Evolutionary conservation across 2,329 filamentous ascomycete genomes (phyloP), one percentile per base, ranked within the genome.

Genomic region (Cercospora zeina): DNA sequence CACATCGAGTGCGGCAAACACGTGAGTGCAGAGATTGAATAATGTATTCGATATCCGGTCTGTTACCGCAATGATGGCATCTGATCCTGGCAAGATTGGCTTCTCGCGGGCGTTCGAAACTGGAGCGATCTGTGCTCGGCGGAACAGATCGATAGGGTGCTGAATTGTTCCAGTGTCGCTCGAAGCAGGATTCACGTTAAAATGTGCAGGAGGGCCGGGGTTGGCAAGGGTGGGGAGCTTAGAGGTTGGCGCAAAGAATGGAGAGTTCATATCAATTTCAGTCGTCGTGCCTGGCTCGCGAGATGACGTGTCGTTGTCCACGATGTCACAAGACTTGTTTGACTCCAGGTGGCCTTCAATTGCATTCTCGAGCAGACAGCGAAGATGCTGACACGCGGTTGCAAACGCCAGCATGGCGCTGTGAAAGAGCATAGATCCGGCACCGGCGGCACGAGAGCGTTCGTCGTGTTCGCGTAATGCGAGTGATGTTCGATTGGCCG

Each of bases 381-480:
- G 16, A 9, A 59, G 33, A 4, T 59, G 45, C 24, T 27, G 30
- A 24, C 56, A 59, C 8, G 45, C 56, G 13, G 27, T 39, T 11
- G 45, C 45, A n/a, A 59, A 59, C 2, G 45, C 56, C 31, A 51
- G 31, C 56, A 59, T 53, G 31, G 33, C 56, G 16, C 19, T 53
- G 34, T 59, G 56, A 31, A 51, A 59, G 11, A 59, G 56, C 19
- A 39, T 21, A 13, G 45, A 59, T 13, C 56, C 56, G 8, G 56
- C 42, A 11, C 56, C 33, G n/a, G 33, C 10, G 8, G 45, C 56
- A 8, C 33, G 31, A 5, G 56, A 16, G 14, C 19, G 45, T 16
- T 59, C 56, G 24, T 50, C 45, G 33, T 59, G 30, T 21, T 59
- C 45, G 8, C 56, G 56, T 30, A 59, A 51, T 14, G 56, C 56